Evolutionary conservation across 1,139 yeast species (phyloP).

Genomic region (Suhomyces kunorum): DNA sequence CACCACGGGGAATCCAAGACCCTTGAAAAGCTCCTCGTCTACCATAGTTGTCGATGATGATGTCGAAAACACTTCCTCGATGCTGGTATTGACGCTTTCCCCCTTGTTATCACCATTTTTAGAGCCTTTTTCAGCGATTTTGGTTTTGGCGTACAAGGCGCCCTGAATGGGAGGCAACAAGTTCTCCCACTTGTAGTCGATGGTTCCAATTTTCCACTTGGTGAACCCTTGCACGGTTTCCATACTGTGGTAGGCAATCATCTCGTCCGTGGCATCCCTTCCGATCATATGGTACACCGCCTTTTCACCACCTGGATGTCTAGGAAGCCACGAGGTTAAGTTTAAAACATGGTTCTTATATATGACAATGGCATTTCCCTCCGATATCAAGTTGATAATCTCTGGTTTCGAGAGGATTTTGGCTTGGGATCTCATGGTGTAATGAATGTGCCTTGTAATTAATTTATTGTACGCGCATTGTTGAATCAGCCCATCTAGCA

Average conservation of each 20-base stretch:
- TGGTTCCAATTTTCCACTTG: conserved; percentile 62
- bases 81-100: conserved; percentile 13
- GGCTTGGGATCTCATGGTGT: background rate
- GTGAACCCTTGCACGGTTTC: conserved; percentile 54
- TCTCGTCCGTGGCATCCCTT: conserved; percentile 87
- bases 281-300: conserved; percentile 85
- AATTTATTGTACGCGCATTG: conserved; percentile 4
- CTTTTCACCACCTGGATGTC: conserved; percentile 88
- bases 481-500: conserved; percentile 1
- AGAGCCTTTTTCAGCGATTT: background rate
- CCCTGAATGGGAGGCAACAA: conserved; percentile 89
- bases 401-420: conserved; percentile 24
- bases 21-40: conserved; percentile 12
- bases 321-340: conserved; percentile 67
- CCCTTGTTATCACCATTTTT: background rate
- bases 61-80: conserved; percentile 16
- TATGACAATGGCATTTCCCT: conserved; percentile 71
- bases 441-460: too few species aligned
- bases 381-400: conserved; percentile 52
- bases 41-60: conserved; percentile 13
- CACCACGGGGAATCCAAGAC: conserved; percentile 41
- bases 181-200: conserved; percentile 68
- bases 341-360: conserved; percentile 61
- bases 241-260: conserved; percentile 75
- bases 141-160: conserved; percentile 48